Evolutionary conservation across 495 filamentous ascomycete species (phyloP), one percentile per base, ranked within the genome.

Genomic region (Niebla homalea): DNA sequence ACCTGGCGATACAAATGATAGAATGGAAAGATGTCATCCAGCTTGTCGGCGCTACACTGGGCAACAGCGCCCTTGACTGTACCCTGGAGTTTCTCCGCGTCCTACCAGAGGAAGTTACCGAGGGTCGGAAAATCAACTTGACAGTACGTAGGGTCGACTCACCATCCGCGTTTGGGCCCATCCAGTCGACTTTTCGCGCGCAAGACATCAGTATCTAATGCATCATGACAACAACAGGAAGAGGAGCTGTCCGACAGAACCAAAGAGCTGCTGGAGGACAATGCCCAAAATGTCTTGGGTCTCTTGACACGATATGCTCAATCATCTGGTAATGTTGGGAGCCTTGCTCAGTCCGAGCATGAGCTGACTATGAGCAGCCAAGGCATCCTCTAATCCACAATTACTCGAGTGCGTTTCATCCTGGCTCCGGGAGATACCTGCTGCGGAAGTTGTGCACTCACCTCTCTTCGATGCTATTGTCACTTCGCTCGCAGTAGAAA

Each of bases 111-210:
- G 92, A 99, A 76, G 93, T 99, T 64, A 97, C 87, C 44, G 92
- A 97, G 73, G 92, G 93, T 67, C 86, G 92, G 67, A 97, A 95
- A 72, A 94, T 97, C 76, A 93, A 86, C 75, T 75, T 99, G 67
- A 87, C 85, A 74, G 89, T 95, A 89, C 71, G 88, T 89, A 71
- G 67, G 76, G 74, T 71, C 74, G 74, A 76, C 60, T 64, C 61
- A 61, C 43, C 68, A 68, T 62, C 67, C 65, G 62, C 63, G 64
- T 67, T 51, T 58, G 58, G 70, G 60, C 70, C 64, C 60, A 53
- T 57, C 47, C 48, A 55, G 43, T 48, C 52, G 56, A 43, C 32
- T 44, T 52, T 56, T 53, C 60, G 53, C 56, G 52, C 52, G 57
- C 43, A 37, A 51, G 48, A 51, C 35, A 58, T 54, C 62, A 63